Percentiles rank a stretch among this genome's conserved stretches.
These are phyloP conservation scores for Lactifluus pinguis DNA, from an alignment of 768 basidiomycete genomes.

Conservation along the genomic window DNA sequence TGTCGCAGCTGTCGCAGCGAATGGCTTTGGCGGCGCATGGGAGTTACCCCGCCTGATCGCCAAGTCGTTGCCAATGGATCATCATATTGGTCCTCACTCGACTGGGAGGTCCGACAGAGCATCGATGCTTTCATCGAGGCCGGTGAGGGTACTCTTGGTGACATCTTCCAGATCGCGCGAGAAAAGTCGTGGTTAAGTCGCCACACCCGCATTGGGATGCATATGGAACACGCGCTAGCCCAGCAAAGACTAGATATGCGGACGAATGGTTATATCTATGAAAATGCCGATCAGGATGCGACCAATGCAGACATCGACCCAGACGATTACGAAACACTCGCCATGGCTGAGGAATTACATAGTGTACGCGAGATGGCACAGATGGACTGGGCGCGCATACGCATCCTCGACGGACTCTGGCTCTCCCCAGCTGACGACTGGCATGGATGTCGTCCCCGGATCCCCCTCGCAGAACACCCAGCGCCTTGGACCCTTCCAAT, in stretches of 20 bases:
- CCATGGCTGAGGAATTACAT: constrained; percentile 38
- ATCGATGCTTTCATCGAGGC: constrained; percentile 68
- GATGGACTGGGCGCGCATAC: constrained; percentile 59
- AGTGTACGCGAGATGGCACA: constrained; percentile 48
- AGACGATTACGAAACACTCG: constrained; percentile 25
- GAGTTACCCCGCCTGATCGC: constrained; percentile 38
- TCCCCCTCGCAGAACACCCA: constrained; percentile 33
- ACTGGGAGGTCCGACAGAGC: constrained; percentile 61
- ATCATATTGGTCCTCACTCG: constrained; percentile 27
- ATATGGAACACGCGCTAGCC: constrained; percentile 60
- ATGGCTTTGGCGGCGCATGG: constrained; percentile 54
- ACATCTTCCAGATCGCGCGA: constrained; percentile 50
- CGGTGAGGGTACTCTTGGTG: constrained; percentile 56
- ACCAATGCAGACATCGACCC: constrained; percentile 14
- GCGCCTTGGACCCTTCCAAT: constrained; percentile 50
- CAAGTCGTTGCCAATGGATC: constrained; percentile 46
- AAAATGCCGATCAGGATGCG: constrained; percentile 25
- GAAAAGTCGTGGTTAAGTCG: constrained; percentile 66
- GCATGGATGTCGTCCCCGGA: constrained; percentile 34
- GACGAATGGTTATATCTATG: constrained; percentile 27
- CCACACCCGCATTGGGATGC: constrained; percentile 54
- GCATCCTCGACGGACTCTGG: constrained; percentile 73
- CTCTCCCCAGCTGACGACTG: constrained; percentile 63
- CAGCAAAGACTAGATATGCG: constrained; percentile 35
- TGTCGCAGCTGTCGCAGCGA: constrained; percentile 60